phyloP scores from a whole-genome alignment of 805 yeast species.

The Candida cerambycidarum region DNA sequence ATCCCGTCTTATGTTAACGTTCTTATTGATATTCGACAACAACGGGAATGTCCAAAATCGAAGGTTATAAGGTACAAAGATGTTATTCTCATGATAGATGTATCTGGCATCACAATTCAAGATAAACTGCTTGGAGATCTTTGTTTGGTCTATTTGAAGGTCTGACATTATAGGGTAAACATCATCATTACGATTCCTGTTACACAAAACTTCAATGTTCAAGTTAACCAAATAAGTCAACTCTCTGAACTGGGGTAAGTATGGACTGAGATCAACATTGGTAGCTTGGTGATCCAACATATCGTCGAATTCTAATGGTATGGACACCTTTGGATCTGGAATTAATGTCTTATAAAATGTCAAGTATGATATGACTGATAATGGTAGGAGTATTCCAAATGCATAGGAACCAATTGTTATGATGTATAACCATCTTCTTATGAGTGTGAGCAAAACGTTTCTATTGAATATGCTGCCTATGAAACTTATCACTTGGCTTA shows the following conservation, averaged over 20 bases:
- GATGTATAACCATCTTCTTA: slow-evolving; percentile 25
- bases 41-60: slow-evolving; percentile 39
- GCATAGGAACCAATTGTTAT: slow-evolving; percentile 20
- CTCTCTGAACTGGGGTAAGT: not conserved
- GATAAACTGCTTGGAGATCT: slow-evolving; percentile 15
- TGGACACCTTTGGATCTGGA: slow-evolving; percentile 21
- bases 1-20: slow-evolving; percentile 10
- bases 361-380: slow-evolving; percentile 34
- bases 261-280: not conserved
- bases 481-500: not conserved
- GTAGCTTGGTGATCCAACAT: not conserved
- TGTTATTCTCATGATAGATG: slow-evolving; percentile 30
- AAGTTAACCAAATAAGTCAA: slow-evolving; percentile 21
- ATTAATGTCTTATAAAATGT: slow-evolving; percentile 35
- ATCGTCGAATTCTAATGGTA: slow-evolving; percentile 16
- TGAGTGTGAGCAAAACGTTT: not conserved
- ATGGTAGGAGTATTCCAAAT: slow-evolving; percentile 31
- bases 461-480: not conserved
- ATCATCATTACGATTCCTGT: slow-evolving; percentile 18
- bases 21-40: slow-evolving; percentile 18
- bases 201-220: slow-evolving; percentile 27
- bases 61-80: slow-evolving; percentile 35
- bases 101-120: slow-evolving; percentile 32
- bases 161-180: slow-evolving; percentile 11
- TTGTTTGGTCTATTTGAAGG: not conserved